Base-by-base conservation (phyloP, 257 asterid genomes). In the Solanum lycopersicoides region DNA sequence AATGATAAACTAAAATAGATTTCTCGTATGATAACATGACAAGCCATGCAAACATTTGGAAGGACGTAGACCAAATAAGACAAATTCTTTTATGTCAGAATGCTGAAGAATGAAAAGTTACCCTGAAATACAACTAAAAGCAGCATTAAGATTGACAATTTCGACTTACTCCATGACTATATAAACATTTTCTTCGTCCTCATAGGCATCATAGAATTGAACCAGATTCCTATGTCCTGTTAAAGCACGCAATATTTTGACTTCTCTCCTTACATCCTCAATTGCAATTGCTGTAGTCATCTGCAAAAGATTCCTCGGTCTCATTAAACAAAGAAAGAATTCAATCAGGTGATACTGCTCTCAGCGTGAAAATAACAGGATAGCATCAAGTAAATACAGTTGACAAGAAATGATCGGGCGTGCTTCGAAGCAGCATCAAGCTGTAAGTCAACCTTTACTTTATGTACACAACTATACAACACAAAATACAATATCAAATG, bases 211-310 rank as follows among this genome's bases (percentile, higher is more conserved):
- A 83, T 92, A 93, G 73, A 94, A 94, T 68, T 93, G 97, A 72
- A 94, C 93, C 25, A 94, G 88, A 88, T 91, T 92, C 88, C 89
- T 93, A 73, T 93, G 95, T 86, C 97, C 97, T 2, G 95, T 92
- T 44, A 94, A 87, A 34, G 95, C 95, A 47, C 94, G 92, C 82
- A 94, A 87, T 45, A 93, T 94, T 87, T 91, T 93, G 89, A 94
- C 95, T 88, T 94, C 97, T 87, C 95, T 89, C 84, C 97, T 89
- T 59, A 92, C 95, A 15, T 94, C 97, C 89, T 94, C 97, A 28
- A 94, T 87, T 44, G 97, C 93, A 83, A 93, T 94, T 60, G 95
- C 93, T 9, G 97, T 94, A 34, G 94, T 91, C 97, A 94, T 93
- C 97, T 94, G 93, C 91, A 90, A 15, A 84, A 87, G 34, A 74